A percentile compares a stretch with the other conserved stretches of the same genome.
These are phyloP conservation scores for Lactarius vividus DNA, from an alignment of 768 basidiomycete species.

Conservation along the genomic window DNA sequence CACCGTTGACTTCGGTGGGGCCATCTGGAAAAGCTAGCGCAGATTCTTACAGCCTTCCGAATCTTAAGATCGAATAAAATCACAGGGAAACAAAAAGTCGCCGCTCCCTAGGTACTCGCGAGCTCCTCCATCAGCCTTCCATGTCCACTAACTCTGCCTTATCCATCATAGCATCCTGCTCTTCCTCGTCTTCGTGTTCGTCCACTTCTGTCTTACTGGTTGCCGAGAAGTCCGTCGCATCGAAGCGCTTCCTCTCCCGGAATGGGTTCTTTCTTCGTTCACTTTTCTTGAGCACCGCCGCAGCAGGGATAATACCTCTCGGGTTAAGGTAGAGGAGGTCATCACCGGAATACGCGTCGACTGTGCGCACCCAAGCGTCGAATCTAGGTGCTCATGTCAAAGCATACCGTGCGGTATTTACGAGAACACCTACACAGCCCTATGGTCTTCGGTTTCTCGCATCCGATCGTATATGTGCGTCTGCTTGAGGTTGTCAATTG, in stretches of 20 bases:
- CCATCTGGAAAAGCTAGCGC: too few relatives aligned
- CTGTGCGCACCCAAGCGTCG: slow-evolving; percentile 77
- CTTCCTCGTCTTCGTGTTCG: slow-evolving; percentile 43
- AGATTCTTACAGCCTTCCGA: not conserved
- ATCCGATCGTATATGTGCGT: slow-evolving; percentile 83
- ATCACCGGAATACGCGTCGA: slow-evolving; percentile 72
- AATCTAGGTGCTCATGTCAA: slow-evolving; percentile 46
- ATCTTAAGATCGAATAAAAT: not conserved
- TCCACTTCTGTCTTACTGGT: slow-evolving; percentile 30
- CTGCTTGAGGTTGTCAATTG: slow-evolving; percentile 82
- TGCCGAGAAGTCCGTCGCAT: slow-evolving; percentile 46
- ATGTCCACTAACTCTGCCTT: slow-evolving; percentile 41
- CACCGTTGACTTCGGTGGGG: too few relatives aligned
- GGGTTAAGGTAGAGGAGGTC: slow-evolving; percentile 79
- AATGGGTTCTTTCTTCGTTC: slow-evolving; percentile 59
- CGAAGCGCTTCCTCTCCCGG: slow-evolving; percentile 65
- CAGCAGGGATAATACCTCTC: slow-evolving; percentile 70
- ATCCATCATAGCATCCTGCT: slow-evolving; percentile 37
- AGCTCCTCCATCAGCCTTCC: slow-evolving; percentile 38
- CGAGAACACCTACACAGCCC: slow-evolving; percentile 62
- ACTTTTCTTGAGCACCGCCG: slow-evolving; percentile 62
- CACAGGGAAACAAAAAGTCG: slow-evolving; percentile 4
- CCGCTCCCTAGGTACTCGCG: slow-evolving; percentile 8
- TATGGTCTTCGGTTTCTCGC: slow-evolving; percentile 76
- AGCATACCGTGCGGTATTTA: not conserved